These are phyloP conservation scores for Pisolithus tinctorius DNA, from an alignment of 768 basidiomycete species.

Conservation along the genomic window DNA sequence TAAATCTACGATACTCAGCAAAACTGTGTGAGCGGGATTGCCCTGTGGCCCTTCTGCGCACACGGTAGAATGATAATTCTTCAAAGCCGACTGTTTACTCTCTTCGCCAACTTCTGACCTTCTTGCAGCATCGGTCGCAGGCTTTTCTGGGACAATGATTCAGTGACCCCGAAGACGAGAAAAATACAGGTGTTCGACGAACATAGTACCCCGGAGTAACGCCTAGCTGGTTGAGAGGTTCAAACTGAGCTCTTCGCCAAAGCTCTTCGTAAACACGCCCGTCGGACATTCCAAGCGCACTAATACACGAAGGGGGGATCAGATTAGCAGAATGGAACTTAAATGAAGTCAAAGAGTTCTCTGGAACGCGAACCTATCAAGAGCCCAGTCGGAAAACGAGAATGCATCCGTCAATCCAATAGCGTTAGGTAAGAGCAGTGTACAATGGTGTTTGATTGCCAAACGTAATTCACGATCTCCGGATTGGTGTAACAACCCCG, in stretches of 20 bases:
- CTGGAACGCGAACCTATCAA: slow-evolving; percentile 46
- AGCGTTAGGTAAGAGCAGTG: slow-evolving; percentile 51
- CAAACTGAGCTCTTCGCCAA: slow-evolving; percentile 49
- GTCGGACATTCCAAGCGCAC: slow-evolving; percentile 56
- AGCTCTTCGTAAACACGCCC: slow-evolving; percentile 66
- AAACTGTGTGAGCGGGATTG: no score
- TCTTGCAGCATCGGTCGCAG: slow-evolving; percentile 21
- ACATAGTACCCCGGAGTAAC: slow-evolving; percentile 55
- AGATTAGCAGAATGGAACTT: neutral
- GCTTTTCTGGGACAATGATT: slow-evolving; percentile 10
- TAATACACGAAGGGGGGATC: slow-evolving; percentile 14
- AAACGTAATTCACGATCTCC: slow-evolving; percentile 37
- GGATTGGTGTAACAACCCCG: slow-evolving; percentile 33
- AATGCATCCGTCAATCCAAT: slow-evolving; percentile 70
- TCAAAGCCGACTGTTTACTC: slow-evolving; percentile 16
- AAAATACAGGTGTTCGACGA: neutral
- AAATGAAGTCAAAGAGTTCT: neutral
- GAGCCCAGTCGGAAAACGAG: slow-evolving; percentile 68
- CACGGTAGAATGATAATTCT: neutral
- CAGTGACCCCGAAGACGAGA: neutral
- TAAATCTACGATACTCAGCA: no score
- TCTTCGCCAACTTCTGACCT: slow-evolving; percentile 12
- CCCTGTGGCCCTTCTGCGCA: neutral
- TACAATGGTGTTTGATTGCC: slow-evolving; percentile 43
- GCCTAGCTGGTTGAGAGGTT: slow-evolving; percentile 52